Percentiles rank a stretch among this genome's conserved stretches.
Evolutionary conservation across 371 early-diverging fungal species (phyloP).

Genomic region (Mycotypha africana): DNA sequence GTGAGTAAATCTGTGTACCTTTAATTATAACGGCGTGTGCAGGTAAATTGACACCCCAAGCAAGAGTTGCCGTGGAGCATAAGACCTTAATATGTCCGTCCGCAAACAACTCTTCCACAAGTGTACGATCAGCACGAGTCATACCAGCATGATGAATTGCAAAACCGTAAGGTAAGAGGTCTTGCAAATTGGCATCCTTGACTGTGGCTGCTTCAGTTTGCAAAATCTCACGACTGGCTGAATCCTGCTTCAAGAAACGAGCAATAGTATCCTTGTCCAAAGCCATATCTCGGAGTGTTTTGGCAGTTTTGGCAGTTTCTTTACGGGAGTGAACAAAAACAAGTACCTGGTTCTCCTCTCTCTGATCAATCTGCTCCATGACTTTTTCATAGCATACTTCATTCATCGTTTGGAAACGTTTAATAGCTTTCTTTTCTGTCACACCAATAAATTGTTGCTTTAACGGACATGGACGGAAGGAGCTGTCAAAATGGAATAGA

Average conservation of each 20-base stretch:
- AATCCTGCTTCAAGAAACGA: constrained; percentile 72
- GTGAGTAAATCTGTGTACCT: constrained; percentile 97
- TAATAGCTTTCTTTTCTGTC: constrained; percentile 93
- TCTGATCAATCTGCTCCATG: constrained; percentile 74
- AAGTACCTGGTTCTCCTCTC: constrained; percentile 85
- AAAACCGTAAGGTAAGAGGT: constrained; percentile 91
- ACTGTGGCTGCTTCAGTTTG: constrained; percentile 75
- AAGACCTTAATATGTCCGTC: constrained; percentile 92
- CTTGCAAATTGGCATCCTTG: constrained; percentile 79
- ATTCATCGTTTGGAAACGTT: constrained; percentile 93
- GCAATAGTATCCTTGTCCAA: constrained; percentile 80
- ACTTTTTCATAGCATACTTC: constrained; percentile 93
- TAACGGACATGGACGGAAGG: constrained; percentile 93
- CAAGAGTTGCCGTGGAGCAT: constrained; percentile 98
- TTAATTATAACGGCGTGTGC: constrained; percentile 99
- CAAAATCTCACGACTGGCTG: constrained; percentile 80
- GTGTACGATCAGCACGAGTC: constrained; percentile 88
- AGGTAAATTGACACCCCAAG: constrained; percentile 99
- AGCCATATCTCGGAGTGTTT: constrained; percentile 86
- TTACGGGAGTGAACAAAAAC: constrained; percentile 98
- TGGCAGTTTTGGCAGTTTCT: constrained; percentile 95
- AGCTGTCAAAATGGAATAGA: constrained; percentile 91
- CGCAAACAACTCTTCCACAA: constrained; percentile 94
- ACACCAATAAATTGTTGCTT: constrained; percentile 94
- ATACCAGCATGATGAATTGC: constrained; percentile 99